Conservation (phyloP, 2,329 filamentous ascomycete genomes). For the Nannizziopsis barbatae region DNA sequence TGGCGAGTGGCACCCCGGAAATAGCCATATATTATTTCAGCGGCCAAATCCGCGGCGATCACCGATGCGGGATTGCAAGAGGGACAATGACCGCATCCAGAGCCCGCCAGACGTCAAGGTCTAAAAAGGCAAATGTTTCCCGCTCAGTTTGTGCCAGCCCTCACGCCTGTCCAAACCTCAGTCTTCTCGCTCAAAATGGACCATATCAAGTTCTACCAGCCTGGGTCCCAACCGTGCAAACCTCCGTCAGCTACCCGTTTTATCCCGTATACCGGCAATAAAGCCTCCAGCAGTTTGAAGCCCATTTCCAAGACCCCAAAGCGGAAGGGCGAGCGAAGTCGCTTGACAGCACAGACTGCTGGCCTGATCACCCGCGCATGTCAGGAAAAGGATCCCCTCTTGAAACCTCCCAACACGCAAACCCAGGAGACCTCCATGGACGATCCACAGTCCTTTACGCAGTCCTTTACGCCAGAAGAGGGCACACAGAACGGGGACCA, state of each 20-base stretch:
- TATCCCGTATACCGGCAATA: conserved; percentile 4
- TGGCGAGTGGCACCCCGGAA: background rate
- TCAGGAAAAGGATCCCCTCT: conserved; percentile 1
- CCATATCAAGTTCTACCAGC: conserved; percentile 4
- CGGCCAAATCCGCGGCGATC: conserved; percentile 5
- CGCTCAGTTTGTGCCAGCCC: conserved; percentile 1
- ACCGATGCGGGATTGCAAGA: conserved; percentile 1
- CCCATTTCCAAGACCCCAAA: conserved; percentile 2
- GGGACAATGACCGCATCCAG: background rate
- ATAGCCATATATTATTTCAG: background rate
- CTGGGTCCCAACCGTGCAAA: background rate
- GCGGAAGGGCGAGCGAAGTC: conserved; percentile 3
- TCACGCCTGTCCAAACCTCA: background rate
- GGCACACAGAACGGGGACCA: conserved; percentile 1
- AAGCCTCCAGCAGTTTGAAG: background rate
- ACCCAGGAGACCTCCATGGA: conserved; percentile 2
- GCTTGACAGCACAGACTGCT: background rate
- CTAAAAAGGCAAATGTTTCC: conserved; percentile 6
- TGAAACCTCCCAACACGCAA: background rate
- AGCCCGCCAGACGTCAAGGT: background rate
- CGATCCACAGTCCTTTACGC: no score
- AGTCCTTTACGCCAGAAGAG: conserved; percentile 1
- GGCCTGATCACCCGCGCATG: background rate
- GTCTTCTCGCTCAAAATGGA: conserved; percentile 4
- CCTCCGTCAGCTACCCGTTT: conserved; percentile 1